phyloP scores from a whole-genome alignment of 2,329 filamentous ascomycete species.

The Torrubiellomyces zombiae region DNA sequence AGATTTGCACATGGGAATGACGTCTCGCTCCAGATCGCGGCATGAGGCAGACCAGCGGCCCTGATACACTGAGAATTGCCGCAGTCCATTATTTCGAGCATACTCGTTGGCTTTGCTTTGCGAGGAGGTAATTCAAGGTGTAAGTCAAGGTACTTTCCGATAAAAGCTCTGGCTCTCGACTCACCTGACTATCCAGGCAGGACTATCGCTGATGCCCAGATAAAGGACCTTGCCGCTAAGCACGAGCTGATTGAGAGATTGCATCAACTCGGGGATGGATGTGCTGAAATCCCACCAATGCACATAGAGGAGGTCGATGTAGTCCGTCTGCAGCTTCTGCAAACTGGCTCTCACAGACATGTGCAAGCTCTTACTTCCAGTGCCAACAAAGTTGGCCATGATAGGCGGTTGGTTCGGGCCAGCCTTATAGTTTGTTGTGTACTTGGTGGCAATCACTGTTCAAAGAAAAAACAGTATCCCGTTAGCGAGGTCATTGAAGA shows the following conservation, averaged over 20 bases:
- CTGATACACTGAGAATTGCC: conserved; percentile 42
- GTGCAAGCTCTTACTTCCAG: conserved; percentile 44
- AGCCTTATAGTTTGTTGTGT: conserved; percentile 39
- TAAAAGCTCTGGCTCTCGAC: too few species aligned
- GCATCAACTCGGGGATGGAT: conserved; percentile 52
- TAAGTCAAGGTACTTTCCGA: too few species aligned
- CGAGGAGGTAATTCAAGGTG: background rate
- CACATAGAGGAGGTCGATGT: conserved; percentile 50
- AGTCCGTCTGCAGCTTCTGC: conserved; percentile 46
- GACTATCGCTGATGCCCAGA: conserved; percentile 50
- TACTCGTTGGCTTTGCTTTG: conserved; percentile 46
- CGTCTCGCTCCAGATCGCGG: conserved; percentile 24
- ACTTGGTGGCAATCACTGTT: conserved; percentile 54
- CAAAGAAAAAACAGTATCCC: conserved; percentile 1
- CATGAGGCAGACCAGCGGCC: conserved; percentile 22
- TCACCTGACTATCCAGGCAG: conserved; percentile 47
- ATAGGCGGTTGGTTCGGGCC: conserved; percentile 24
- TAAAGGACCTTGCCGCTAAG: conserved; percentile 44
- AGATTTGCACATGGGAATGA: conserved; percentile 24
- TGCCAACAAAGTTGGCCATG: conserved; percentile 37
- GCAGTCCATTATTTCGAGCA: conserved; percentile 52
- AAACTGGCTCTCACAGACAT: conserved; percentile 38
- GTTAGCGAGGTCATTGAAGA: background rate
- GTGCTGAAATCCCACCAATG: conserved; percentile 56
- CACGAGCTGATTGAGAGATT: conserved; percentile 45